Base-by-base conservation (phyloP, 345 rosid genomes). In the Leavenworthia alabamica region DNA sequence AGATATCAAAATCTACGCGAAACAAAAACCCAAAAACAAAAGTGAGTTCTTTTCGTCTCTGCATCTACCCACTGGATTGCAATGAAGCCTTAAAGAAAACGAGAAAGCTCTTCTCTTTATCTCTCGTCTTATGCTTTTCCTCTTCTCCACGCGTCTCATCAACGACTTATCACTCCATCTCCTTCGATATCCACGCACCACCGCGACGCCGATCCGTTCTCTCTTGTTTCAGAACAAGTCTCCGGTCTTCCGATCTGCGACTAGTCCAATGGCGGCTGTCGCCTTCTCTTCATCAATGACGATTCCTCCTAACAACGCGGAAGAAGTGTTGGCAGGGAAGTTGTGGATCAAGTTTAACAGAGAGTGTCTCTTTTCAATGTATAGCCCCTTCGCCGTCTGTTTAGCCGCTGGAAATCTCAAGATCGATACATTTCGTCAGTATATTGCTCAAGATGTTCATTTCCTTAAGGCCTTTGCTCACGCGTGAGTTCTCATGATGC, bases 401-500 rank as follows among this genome's bases (percentile, higher is more conserved):
- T 76, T 94, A 66, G 97, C 92, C 23, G 78, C 97, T 56, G 99
- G 97, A 4, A 70, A 75, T 61, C 97, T 94, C 56, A 64, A 81
- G 75, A 66, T 82, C 65, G 87, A 86, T 1, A n/a, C 78, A 12
- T 94, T 90, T 72, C 75, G 87, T 56, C 82, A 82, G 58, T 94
- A 82, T 68, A 79, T 90, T 53, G 77, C 95, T 0, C 99, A 94
- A 63, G 97, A 90, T 67, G 81, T 71, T 59, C 79, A 83, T 71
- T 94, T 87, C 78, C 96, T 94, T 27, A 90, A 86, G 65, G 84
- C 99, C 54, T 90, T 84, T 55, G 83, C 86, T 40, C 86, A 80
- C 19, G 99, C 97, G 99, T 90, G 69, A 82, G 97, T 80, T 3
- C 53, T 46, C 31, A 11, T 19, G 60, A 49, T 39, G 19, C 14